Base-by-base conservation (phyloP, 441 rosid genomes). In the Viola pubescens region DNA sequence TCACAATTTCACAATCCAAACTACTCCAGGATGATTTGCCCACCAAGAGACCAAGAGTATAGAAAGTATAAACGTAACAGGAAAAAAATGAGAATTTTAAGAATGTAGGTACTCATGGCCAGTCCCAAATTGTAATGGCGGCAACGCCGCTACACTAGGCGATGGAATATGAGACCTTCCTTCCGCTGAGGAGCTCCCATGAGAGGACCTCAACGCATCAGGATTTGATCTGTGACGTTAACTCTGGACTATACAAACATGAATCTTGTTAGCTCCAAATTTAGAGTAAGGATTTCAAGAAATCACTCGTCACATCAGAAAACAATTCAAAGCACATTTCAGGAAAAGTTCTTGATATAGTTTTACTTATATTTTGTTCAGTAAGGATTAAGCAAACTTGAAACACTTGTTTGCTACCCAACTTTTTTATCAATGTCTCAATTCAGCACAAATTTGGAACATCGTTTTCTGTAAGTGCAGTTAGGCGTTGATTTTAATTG, bases 121-220 rank as follows among this genome's bases (percentile, higher is more conserved):
- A 68, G 65, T 79, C 86, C 83, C 77, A 77, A 54, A 64, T 49
- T 68, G 79, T 79, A 69, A 81, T 60, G 60, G 82, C 83, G 55
- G 73, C 83, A 52, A 81, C 71, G 82, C 82, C 56, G 83, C 82
- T 79, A 64, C 73, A 66, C 78, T 79, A 77, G 86, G 83, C 77
- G 63, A 75, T 75, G 82, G 83, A 79, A 79, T 79, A 81, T 77
- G 82, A 75, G 78, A 68, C 80, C 70, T 4, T 54, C 65, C 13
- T 26, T 38, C 70, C 3, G 43, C 57, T 50, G 68, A 64, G 56
- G 49, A 40, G 14, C 44, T 12, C 59, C 40, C 55, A 2, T 4
- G 3, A 48, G 48, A 60, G 46, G 40, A 34, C 74, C 71, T 55
- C 70, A 11, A 66, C 74, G 68, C 54, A 8, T 37, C 14, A 49